Evolutionary conservation across 352 stramenopile species (phyloP).

Genomic region (Pythium phragmiticola): DNA sequence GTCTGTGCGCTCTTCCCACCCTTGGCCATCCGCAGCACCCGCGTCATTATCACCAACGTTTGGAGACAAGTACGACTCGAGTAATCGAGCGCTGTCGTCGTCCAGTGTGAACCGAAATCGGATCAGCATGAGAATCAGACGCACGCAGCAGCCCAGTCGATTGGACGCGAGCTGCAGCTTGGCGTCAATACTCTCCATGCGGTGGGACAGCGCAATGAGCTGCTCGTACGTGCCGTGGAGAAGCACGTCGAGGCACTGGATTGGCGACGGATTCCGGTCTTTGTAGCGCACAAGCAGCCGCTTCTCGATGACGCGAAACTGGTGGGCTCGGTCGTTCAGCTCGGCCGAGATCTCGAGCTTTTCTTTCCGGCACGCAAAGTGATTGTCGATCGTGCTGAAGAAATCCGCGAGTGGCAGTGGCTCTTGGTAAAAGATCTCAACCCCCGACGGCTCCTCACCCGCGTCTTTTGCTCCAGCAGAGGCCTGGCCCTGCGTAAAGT

Average conservation of each 20-base stretch:
- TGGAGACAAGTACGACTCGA: constrained; percentile 70
- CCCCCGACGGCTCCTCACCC: background rate
- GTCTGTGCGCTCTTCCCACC: constrained; percentile 89
- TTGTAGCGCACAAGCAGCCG: constrained; percentile 89
- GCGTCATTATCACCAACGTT: constrained; percentile 48
- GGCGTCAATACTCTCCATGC: constrained; percentile 60
- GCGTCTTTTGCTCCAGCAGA: constrained; percentile 30
- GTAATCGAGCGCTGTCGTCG: constrained; percentile 52
- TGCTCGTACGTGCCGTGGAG: constrained; percentile 86
- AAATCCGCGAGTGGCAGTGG: constrained; percentile 84
- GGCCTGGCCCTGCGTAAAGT: constrained; percentile 33
- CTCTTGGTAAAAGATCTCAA: constrained; percentile 83
- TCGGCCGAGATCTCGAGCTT: constrained; percentile 58
- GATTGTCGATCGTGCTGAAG: constrained; percentile 85
- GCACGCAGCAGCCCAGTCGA: constrained; percentile 69
- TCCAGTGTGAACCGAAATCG: constrained; percentile 77
- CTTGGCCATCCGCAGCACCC: constrained; percentile 49
- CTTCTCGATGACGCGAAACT: constrained; percentile 91
- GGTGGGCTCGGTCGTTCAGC: constrained; percentile 83
- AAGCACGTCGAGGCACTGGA: constrained; percentile 83
- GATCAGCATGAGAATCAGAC: constrained; percentile 83
- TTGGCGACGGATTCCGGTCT: constrained; percentile 76
- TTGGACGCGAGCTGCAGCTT: constrained; percentile 58
- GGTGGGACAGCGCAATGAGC: constrained; percentile 67
- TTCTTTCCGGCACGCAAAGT: constrained; percentile 72